Evolutionary conservation across 2,329 filamentous ascomycete species (phyloP).

Genomic region (Penicillium sp.): DNA sequence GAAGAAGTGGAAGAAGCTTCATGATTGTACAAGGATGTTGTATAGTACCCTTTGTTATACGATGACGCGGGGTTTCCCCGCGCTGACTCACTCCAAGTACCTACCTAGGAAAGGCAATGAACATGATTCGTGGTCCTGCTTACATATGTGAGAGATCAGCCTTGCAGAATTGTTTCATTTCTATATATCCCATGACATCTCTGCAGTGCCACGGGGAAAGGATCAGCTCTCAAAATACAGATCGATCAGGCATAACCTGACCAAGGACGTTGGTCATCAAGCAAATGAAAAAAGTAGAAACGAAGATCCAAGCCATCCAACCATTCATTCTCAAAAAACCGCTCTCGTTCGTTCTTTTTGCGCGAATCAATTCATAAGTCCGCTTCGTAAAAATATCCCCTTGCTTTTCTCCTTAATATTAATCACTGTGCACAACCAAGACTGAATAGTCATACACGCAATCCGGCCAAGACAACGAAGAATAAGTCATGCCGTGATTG

Average conservation of each 20-base stretch:
- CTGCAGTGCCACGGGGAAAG: slow-evolving; percentile 4
- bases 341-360: background rate
- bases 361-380: slow-evolving; percentile 5
- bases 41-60: too few species aligned
- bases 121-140: too few species aligned
- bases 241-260: slow-evolving; percentile 2
- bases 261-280: background rate
- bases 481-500: background rate
- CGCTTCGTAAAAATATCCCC: background rate
- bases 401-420: background rate
- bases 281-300: background rate
- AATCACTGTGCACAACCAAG: background rate
- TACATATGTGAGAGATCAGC: background rate
- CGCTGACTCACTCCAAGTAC: too few species aligned
- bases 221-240: slow-evolving; percentile 3
- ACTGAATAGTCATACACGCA: background rate
- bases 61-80: too few species aligned
- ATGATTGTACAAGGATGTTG: too few species aligned
- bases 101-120: too few species aligned
- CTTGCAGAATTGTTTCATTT: background rate
- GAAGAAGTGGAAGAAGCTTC: too few species aligned
- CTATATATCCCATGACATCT: background rate
- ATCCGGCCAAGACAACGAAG: background rate
- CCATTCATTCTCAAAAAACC: background rate
- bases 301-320: slow-evolving; percentile 1